A percentile compares a stretch with the other conserved stretches of the same genome.
Evolutionary conservation across 73 alveolate species (phyloP).

Genomic region (Blepharisma stoltei): DNA sequence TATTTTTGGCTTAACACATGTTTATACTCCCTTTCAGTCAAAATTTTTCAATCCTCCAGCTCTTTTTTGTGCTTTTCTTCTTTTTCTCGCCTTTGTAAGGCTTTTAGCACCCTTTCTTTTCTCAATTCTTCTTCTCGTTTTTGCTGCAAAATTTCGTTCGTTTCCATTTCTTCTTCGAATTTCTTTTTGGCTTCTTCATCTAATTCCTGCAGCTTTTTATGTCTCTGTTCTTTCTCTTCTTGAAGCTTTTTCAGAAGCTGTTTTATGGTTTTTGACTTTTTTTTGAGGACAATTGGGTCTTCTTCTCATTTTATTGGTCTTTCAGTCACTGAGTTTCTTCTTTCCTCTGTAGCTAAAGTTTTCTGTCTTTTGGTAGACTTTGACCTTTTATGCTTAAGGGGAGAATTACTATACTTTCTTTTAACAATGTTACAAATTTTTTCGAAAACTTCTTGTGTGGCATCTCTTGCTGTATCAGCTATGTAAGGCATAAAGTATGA

Average conservation of each 20-base stretch:
- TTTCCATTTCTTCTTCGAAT: neutral
- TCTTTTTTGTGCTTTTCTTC: neutral
- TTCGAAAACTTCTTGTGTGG: too few species aligned
- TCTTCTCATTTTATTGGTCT: neutral
- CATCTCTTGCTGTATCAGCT: too few species aligned
- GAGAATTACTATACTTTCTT: too few species aligned
- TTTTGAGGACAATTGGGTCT: neutral
- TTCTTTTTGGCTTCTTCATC: slow-evolving; percentile 20
- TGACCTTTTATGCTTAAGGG: too few species aligned
- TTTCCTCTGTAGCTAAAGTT: too few species aligned
- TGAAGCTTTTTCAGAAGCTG: neutral
- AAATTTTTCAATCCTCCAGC: neutral
- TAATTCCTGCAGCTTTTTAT: neutral
- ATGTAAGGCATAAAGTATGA: too few species aligned
- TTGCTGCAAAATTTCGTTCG: neutral
- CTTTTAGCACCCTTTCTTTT: neutral
- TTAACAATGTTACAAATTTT: too few species aligned
- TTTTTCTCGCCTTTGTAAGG: neutral
- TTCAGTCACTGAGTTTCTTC: neutral
- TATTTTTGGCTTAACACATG: neutral
- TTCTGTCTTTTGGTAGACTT: too few species aligned
- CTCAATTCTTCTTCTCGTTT: neutral
- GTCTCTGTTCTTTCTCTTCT: slow-evolving; percentile 11
- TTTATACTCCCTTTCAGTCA: neutral
- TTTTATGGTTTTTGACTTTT: neutral